Conservation (phyloP, 2,329 filamentous ascomycete genomes). For the Fusarium hainanense region DNA sequence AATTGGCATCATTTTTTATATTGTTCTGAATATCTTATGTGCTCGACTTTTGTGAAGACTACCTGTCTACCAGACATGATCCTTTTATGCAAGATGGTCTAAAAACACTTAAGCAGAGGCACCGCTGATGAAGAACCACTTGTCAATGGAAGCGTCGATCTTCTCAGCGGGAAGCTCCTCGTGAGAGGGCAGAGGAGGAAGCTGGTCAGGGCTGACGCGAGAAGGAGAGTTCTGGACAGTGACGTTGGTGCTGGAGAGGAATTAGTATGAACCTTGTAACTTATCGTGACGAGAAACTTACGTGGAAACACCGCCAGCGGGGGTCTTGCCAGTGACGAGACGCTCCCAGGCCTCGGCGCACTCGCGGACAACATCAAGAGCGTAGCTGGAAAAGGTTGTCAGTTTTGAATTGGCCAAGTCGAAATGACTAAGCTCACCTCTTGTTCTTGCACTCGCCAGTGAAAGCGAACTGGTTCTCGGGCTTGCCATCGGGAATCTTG, state of each 20-base stretch:
- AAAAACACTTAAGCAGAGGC: slow-evolving; percentile 75
- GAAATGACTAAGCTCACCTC: slow-evolving; percentile 66
- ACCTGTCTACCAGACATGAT: slow-evolving; percentile 23
- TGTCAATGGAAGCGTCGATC: slow-evolving; percentile 97
- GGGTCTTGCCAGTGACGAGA: slow-evolving; percentile 90
- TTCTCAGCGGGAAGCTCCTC: slow-evolving; percentile 86
- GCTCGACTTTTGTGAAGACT: slow-evolving; percentile 34
- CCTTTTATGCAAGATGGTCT: slow-evolving; percentile 31
- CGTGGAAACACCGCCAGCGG: slow-evolving; percentile 81
- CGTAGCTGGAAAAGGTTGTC: slow-evolving; percentile 69
- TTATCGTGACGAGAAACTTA: slow-evolving; percentile 62
- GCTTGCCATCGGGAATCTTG: slow-evolving; percentile 99
- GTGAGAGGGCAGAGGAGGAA: slow-evolving; percentile 80
- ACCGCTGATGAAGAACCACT: slow-evolving; percentile 99
- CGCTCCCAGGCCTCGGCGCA: slow-evolving; percentile 97
- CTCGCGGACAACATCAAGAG: slow-evolving; percentile 94
- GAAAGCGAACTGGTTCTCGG: slow-evolving; percentile 99
- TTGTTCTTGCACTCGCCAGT: slow-evolving; percentile 99
- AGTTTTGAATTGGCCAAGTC: slow-evolving; percentile 8
- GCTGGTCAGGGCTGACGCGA: slow-evolving; percentile 74
- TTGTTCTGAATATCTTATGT: slow-evolving; percentile 31
- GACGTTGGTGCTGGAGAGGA: slow-evolving; percentile 76
- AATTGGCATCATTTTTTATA: slow-evolving; percentile 40
- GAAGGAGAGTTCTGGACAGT: slow-evolving; percentile 78
- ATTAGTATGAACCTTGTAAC: slow-evolving; percentile 45